Evolutionary conservation across 1,284 basidiomycete species (phyloP).

Genomic region (Austroboletus novae-zelandiae): DNA sequence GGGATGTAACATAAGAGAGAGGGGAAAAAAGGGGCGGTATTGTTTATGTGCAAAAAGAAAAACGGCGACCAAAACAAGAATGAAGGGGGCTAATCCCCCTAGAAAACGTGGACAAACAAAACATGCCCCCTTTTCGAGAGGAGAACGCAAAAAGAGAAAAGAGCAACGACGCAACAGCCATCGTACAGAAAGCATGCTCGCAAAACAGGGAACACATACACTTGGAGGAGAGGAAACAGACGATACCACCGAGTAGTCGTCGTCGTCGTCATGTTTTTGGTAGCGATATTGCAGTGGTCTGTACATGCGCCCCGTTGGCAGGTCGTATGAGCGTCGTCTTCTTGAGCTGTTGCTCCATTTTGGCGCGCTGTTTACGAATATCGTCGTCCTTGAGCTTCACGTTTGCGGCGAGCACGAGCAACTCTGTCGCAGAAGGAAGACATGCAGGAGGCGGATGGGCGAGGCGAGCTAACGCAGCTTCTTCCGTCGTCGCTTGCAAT

Average conservation of each 20-base stretch:
- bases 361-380: slow-evolving; percentile 68
- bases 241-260: neutral
- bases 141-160: neutral
- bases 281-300: slow-evolving; percentile 28
- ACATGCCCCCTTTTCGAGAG: neutral
- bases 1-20: neutral
- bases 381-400: slow-evolving; percentile 84
- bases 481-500: slow-evolving; percentile 49
- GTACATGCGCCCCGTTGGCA: slow-evolving; percentile 28
- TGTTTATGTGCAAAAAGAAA: neutral
- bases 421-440: slow-evolving; percentile 57
- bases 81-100: neutral
- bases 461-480: slow-evolving; percentile 50
- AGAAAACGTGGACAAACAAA: neutral
- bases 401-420: slow-evolving; percentile 60
- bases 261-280: slow-evolving; percentile 22
- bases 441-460: slow-evolving; percentile 50
- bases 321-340: slow-evolving; percentile 49
- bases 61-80: slow-evolving; percentile 5
- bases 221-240: too few species aligned
- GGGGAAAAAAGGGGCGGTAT: neutral
- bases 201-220: slow-evolving; percentile 9
- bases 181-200: slow-evolving; percentile 13
- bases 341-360: slow-evolving; percentile 67
- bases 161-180: neutral